Evolutionary conservation across 106 monocot species (phyloP), one percentile per base, ranked within the genome.

Genomic region (Apostasia ramifera): DNA sequence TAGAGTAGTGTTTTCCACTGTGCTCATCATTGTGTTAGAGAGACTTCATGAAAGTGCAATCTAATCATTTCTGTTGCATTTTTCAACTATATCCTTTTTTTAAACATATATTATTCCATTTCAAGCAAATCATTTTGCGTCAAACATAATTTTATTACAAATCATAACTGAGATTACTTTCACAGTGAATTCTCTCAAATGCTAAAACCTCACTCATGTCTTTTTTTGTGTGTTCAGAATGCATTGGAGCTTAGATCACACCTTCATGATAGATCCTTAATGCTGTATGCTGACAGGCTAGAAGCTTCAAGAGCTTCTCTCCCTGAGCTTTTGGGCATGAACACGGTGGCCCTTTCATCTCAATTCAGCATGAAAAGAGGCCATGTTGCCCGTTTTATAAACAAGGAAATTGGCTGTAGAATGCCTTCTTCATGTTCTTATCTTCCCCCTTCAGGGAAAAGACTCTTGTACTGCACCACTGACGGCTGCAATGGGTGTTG

Each of bases 241-340:
- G 75, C 75, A 53, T 40, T 82, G 53, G 82, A 82, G 59, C 48
- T 82, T 53, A 82, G 82, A 48, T 73, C 82, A 74, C 74, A 82
- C 74, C 73, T 82, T 6, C 82, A 82, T 42, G 70, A 78, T 46
- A 63, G 82, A 6, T 73, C 70, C 11, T 59, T 82, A 55, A 82
- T 82, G 74, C 53, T 66, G n/a, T 82, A 82, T n/a, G 82, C 82
- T 8, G 82, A 82, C 56, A 64, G 59, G 61, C 73, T 82, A 2
- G 82, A 82, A 71, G 69, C 78, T 11, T 82, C 82, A 3, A 49
- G 70, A 26, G 66, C 55, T 53, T 41, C 74, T 12, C 53, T 82
- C 15, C 40, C 61, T 3, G 78, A 74, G 47, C 82, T 82, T 70
- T 74, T 82, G 4, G 74, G 5, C 14, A 47, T 54, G 12, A 78